phyloP scores from a whole-genome alignment of 2,329 filamentous ascomycete species.

The Clonostachys sp. region DNA sequence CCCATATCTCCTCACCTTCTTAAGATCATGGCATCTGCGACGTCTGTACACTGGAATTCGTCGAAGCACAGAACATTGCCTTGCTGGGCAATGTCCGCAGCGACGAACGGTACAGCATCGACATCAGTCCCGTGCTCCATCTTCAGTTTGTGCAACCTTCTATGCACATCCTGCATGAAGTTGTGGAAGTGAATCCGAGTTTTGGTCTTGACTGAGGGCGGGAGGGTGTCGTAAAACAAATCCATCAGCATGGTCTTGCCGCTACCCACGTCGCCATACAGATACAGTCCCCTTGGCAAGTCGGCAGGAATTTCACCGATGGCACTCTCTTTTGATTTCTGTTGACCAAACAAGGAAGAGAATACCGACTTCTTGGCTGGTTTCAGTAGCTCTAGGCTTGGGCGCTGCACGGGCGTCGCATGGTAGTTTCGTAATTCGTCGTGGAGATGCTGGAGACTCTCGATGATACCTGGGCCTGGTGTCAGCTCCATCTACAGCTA shows the following conservation, averaged over 20 bases:
- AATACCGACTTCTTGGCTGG: conserved; percentile 50
- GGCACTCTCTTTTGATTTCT: conserved; percentile 31
- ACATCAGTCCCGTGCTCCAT: conserved; percentile 84
- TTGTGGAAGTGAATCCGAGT: conserved; percentile 98
- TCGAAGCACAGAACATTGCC: conserved; percentile 93
- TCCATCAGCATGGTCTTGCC: conserved; percentile 99
- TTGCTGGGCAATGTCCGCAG: conserved; percentile 85
- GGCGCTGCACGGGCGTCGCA: conserved; percentile 70
- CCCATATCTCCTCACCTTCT: no score
- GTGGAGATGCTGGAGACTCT: conserved; percentile 84
- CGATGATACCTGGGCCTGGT: conserved; percentile 65
- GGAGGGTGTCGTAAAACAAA: conserved; percentile 91
- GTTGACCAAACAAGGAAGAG: conserved; percentile 51
- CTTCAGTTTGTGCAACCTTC: conserved; percentile 84
- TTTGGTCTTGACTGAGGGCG: conserved; percentile 72
- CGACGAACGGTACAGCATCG: conserved; percentile 86
- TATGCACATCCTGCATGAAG: conserved; percentile 98
- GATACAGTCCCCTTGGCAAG: conserved; percentile 84
- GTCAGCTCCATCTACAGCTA: neutral
- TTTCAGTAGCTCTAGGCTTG: conserved; percentile 67
- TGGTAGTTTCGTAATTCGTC: conserved; percentile 72
- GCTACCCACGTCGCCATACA: conserved; percentile 94
- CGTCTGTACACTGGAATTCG: conserved; percentile 98
- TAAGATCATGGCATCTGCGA: conserved; percentile 97
- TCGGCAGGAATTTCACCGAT: conserved; percentile 59